phyloP scores from a whole-genome alignment of 2,329 filamentous ascomycete genomes.

The Aspergillus sp. region DNA sequence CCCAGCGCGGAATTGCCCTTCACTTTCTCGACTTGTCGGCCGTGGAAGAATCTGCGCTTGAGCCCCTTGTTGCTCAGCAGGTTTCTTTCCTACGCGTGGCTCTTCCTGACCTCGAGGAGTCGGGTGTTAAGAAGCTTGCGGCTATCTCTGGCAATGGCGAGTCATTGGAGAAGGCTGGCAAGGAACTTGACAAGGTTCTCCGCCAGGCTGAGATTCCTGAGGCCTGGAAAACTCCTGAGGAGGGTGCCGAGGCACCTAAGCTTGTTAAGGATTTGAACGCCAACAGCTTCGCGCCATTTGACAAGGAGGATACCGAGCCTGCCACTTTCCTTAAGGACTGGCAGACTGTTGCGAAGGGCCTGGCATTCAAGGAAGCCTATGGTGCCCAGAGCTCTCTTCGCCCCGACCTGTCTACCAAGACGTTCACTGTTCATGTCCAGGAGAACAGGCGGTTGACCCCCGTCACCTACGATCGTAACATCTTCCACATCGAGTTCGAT shows the following conservation, averaged over 20 bases:
- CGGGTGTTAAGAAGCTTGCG: slow-evolving; percentile 67
- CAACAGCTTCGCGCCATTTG: slow-evolving; percentile 80
- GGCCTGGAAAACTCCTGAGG: slow-evolving; percentile 72
- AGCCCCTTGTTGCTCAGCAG: slow-evolving; percentile 70
- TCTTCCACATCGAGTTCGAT: slow-evolving; percentile 99
- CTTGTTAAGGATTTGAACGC: slow-evolving; percentile 66
- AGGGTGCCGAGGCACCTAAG: slow-evolving; percentile 35
- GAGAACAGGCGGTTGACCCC: slow-evolving; percentile 95
- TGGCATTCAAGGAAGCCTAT: slow-evolving; percentile 94
- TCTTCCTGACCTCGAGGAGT: slow-evolving; percentile 62
- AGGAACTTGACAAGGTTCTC: slow-evolving; percentile 66
- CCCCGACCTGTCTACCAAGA: slow-evolving; percentile 84
- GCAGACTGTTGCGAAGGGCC: slow-evolving; percentile 80
- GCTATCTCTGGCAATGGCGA: slow-evolving; percentile 60
- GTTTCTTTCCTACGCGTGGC: slow-evolving; percentile 80
- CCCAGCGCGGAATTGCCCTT: slow-evolving; percentile 68
- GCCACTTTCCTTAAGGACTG: slow-evolving; percentile 70
- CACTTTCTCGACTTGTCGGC: slow-evolving; percentile 72
- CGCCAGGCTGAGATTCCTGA: slow-evolving; percentile 73
- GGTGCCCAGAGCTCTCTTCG: slow-evolving; percentile 71
- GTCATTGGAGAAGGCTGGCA: slow-evolving; percentile 59
- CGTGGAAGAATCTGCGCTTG: slow-evolving; percentile 66
- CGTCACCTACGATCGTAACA: slow-evolving; percentile 88
- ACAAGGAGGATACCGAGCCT: slow-evolving; percentile 71
- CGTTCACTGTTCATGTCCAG: slow-evolving; percentile 83